phyloP scores from a whole-genome alignment of 176 grass and related monocot species.

The Dactylis glomerata region DNA sequence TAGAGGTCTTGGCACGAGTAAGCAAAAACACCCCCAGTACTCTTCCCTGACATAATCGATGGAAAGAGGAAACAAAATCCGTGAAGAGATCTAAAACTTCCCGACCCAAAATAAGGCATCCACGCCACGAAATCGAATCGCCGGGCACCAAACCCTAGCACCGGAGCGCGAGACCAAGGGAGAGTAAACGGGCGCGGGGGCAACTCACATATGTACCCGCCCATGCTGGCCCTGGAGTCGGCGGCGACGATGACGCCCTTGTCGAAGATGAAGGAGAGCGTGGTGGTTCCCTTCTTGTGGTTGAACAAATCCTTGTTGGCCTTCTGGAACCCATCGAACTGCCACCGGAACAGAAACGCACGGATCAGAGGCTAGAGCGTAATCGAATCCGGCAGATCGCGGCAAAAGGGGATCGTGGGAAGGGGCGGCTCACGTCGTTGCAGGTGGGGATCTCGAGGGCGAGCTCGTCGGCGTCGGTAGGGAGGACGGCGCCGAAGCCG shows the following conservation, averaged over 20 bases:
- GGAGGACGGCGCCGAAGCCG: neutral
- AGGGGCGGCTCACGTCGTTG: conserved; percentile 30
- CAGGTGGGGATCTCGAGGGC: conserved; percentile 40
- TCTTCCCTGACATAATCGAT: neutral
- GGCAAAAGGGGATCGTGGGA: neutral
- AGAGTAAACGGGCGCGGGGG: neutral
- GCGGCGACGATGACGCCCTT: conserved; percentile 93
- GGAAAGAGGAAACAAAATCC: neutral
- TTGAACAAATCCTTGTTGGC: conserved; percentile 56
- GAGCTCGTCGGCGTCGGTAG: conserved; percentile 24
- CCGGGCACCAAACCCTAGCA: conserved; percentile 12
- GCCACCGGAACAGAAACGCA: neutral
- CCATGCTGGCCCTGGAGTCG: conserved; percentile 97
- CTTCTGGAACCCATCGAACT: conserved; percentile 84
- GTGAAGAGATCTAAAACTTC: conserved; percentile 4
- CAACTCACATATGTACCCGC: conserved; percentile 92
- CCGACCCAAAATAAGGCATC: neutral
- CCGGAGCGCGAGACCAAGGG: neutral
- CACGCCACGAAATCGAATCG: neutral
- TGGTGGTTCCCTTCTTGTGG: conserved; percentile 77
- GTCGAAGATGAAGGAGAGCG: conserved; percentile 92
- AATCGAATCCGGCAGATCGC: conserved; percentile 15
- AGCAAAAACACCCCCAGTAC: neutral
- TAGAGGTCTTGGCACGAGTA: neutral
- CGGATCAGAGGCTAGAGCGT: neutral